phyloP scores from a whole-genome alignment of 148 eudicot genomes.

The Rhododendron ovatum region DNA sequence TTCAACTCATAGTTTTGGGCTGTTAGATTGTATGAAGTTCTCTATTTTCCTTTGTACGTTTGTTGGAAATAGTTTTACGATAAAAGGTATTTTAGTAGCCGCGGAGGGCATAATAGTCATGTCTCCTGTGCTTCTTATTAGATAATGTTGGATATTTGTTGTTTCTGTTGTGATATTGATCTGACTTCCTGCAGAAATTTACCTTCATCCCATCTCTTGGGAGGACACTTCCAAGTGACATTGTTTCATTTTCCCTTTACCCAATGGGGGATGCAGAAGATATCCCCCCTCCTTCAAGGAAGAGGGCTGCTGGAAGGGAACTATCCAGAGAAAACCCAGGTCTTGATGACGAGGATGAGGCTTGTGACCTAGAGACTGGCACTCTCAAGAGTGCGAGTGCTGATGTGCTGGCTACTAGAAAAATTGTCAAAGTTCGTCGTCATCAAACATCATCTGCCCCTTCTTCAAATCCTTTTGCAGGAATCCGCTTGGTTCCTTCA shows the following conservation, averaged over 20 bases:
- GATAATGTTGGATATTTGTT: neutral
- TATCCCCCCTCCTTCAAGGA: slow-evolving; percentile 65
- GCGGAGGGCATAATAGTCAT: neutral
- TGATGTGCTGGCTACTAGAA: slow-evolving; percentile 77
- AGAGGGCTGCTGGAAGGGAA: slow-evolving; percentile 87
- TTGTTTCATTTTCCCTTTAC: neutral
- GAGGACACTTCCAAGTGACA: neutral
- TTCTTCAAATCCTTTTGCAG: slow-evolving; percentile 81
- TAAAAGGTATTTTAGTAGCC: neutral
- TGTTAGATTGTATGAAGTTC: neutral
- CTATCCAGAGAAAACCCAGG: slow-evolving; percentile 78
- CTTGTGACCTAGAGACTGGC: slow-evolving; percentile 57
- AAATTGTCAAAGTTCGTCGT: slow-evolving; percentile 79
- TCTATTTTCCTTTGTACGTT: neutral
- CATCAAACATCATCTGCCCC: slow-evolving; percentile 54
- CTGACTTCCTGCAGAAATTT: slow-evolving; percentile 8
- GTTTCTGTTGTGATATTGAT: neutral
- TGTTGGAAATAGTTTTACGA: neutral
- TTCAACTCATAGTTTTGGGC: neutral
- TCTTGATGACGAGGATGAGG: slow-evolving; percentile 78
- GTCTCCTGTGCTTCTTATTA: neutral
- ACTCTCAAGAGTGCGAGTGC: slow-evolving; percentile 82
- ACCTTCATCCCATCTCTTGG: neutral
- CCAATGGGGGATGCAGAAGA: slow-evolving; percentile 66
- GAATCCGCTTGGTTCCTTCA: slow-evolving; percentile 62